Conservation (phyloP, 164 flowering plant genomes). For the Kalanchoe fedtschenkoi region DNA sequence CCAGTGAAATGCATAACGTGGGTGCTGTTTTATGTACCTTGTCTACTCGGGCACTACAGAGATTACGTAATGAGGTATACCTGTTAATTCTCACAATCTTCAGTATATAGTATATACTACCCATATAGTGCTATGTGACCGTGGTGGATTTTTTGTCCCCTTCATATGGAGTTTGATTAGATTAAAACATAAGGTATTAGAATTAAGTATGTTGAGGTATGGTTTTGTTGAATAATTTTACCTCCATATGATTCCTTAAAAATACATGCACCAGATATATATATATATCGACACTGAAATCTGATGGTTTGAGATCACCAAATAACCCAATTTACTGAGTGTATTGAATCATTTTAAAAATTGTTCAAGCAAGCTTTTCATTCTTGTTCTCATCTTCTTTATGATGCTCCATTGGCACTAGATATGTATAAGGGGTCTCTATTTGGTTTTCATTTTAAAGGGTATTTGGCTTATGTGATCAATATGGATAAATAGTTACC, state of each 20-base stretch:
- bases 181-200: background rate
- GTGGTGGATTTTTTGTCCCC: background rate
- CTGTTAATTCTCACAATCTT: background rate
- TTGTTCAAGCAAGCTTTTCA: too few relatives aligned
- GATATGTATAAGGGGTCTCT: too few relatives aligned
- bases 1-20: constrained; percentile 47
- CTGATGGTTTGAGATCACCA: too few relatives aligned
- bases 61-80: constrained; percentile 79
- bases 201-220: too few relatives aligned
- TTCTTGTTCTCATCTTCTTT: too few relatives aligned
- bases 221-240: background rate
- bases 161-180: background rate
- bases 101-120: background rate
- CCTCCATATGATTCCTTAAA: background rate
- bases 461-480: too few relatives aligned
- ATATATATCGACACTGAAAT: too few relatives aligned
- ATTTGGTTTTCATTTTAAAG: too few relatives aligned
- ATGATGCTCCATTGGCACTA: too few relatives aligned
- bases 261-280: background rate
- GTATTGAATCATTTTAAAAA: too few relatives aligned
- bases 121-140: background rate
- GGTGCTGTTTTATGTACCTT: constrained; percentile 53
- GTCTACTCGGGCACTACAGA: constrained; percentile 84
- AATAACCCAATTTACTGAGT: too few relatives aligned
- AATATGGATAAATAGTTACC: too few relatives aligned